Evolutionary conservation across 352 stramenopile species (phyloP), one percentile per base, ranked within the genome.

Genomic region (Phytophthora multivora): DNA sequence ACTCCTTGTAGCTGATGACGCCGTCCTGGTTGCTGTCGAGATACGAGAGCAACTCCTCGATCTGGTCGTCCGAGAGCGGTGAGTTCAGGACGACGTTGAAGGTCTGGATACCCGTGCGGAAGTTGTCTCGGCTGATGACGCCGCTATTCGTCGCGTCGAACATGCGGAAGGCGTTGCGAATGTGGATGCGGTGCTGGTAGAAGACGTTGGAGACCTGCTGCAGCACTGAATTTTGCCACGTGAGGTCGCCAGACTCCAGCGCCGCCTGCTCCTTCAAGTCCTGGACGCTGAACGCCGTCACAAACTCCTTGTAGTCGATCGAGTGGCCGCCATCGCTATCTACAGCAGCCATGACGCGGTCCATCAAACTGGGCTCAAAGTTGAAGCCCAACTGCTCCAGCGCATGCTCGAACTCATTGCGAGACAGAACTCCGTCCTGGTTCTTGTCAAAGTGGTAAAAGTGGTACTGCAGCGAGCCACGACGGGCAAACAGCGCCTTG

Each of bases 171-270:
- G 92, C 90, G 52, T 93, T 90, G 50, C 87, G 88, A 53, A 98
- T 93, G 74, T 97, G 91, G 49, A 97, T 95, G 19, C 93, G 84
- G 63, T 98, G 91, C 79, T 98, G 91, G 66, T 96, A 98, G 59
- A 98, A 92, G 49, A 97, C 92, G 68, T 98, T 98, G 36, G 92
- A 94, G 26, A 98, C 89, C 51, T 97, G 88, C 66, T 98, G 91
- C 33, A 98, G 76, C 41, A 98, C 86, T 13, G 89, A 80, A 59
- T 97, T 90, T 71, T 97, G 89, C 93, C 93, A 98, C 67, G 77
- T 96, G 71, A 86, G 65, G 59, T 84, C 83, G 21, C 81, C 83
- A 19, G 75, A 79, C 25, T 75, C 79, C 1, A 89, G 67, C 30
- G 70, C 72, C 12, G 60, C 51, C 51, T 83, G 71, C 42, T 93